phyloP scores from a whole-genome alignment of 371 early-diverging fungal genomes.

The Mortierella sp. region DNA sequence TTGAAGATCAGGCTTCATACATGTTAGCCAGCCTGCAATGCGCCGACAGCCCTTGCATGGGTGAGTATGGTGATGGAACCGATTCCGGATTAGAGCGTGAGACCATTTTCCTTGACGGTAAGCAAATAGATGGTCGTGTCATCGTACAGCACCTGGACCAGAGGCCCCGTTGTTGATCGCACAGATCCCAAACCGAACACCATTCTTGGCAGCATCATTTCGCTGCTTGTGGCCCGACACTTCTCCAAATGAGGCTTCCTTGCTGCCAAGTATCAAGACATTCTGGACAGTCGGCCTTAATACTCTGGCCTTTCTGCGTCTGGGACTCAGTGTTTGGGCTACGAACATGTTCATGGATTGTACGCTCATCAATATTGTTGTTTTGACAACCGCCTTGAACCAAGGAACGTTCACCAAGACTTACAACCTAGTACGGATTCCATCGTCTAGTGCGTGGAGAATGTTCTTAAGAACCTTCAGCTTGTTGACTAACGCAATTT shows the following conservation, averaged over 20 bases:
- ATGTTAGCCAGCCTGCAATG: constrained; percentile 1
- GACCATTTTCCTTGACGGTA: background rate
- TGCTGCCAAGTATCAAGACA: background rate
- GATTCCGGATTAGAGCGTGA: background rate
- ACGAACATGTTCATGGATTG: too few relatives aligned
- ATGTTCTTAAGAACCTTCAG: too few relatives aligned
- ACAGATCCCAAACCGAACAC: constrained; percentile 13
- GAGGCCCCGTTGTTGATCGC: constrained; percentile 3
- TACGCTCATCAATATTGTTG: background rate
- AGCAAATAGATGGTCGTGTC: background rate
- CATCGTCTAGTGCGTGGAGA: too few relatives aligned
- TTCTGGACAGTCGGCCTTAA: constrained; percentile 1
- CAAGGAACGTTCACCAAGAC: background rate
- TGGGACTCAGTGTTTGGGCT: constrained; percentile 1
- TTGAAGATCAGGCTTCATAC: too few relatives aligned
- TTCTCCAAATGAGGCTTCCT: background rate
- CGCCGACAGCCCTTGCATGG: background rate
- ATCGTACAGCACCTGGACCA: constrained; percentile 2
- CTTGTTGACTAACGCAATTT: too few relatives aligned
- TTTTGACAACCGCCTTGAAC: background rate
- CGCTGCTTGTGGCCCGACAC: constrained; percentile 3
- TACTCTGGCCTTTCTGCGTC: background rate
- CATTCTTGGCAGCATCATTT: constrained; percentile 1
- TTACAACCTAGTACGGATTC: background rate
- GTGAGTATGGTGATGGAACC: background rate